A percentile compares a stretch with the other conserved stretches of the same genome.
Evolutionary conservation across 164 flowering plant species (phyloP).

Genomic region (Macadamia integrifolia): DNA sequence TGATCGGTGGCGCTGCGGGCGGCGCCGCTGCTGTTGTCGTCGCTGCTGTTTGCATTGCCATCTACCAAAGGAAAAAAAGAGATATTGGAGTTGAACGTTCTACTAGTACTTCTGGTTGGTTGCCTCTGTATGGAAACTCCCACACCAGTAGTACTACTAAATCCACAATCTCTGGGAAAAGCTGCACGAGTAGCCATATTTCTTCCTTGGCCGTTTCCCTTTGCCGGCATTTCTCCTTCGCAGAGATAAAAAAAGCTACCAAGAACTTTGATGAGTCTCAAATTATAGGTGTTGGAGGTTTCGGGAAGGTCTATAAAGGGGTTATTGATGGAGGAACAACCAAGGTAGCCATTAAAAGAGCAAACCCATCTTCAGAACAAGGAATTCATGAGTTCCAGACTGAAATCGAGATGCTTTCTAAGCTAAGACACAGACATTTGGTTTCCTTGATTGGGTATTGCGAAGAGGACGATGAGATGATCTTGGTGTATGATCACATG

Average conservation of each 20-base stretch:
- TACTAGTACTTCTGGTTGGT: slow-evolving; percentile 25
- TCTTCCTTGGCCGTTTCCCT: slow-evolving; percentile 32
- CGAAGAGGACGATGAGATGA: slow-evolving; percentile 49
- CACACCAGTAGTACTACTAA: slow-evolving; percentile 16
- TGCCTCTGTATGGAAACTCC: slow-evolving; percentile 43
- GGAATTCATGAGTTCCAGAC: slow-evolving; percentile 59
- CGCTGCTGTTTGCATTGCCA: slow-evolving; percentile 29
- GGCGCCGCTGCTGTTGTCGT: slow-evolving; percentile 44
- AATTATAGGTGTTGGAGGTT: slow-evolving; percentile 66
- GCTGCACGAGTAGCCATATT: slow-evolving; percentile 28
- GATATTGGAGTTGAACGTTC: not conserved
- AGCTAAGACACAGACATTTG: slow-evolving; percentile 51
- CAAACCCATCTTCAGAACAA: slow-evolving; percentile 66
- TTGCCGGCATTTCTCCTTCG: slow-evolving; percentile 46
- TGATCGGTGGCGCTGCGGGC: slow-evolving; percentile 43
- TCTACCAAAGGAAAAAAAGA: slow-evolving; percentile 16
- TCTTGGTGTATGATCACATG: slow-evolving; percentile 56
- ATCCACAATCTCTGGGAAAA: slow-evolving; percentile 37
- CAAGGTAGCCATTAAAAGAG: slow-evolving; percentile 58
- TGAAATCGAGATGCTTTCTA: slow-evolving; percentile 61
- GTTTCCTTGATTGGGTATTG: slow-evolving; percentile 53
- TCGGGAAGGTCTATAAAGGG: slow-evolving; percentile 63
- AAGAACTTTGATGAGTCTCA: slow-evolving; percentile 49
- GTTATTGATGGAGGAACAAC: slow-evolving; percentile 42
- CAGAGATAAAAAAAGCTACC: slow-evolving; percentile 42